These are phyloP conservation scores for Candida orba DNA, from an alignment of 805 yeast species.

Conservation along the genomic window DNA sequence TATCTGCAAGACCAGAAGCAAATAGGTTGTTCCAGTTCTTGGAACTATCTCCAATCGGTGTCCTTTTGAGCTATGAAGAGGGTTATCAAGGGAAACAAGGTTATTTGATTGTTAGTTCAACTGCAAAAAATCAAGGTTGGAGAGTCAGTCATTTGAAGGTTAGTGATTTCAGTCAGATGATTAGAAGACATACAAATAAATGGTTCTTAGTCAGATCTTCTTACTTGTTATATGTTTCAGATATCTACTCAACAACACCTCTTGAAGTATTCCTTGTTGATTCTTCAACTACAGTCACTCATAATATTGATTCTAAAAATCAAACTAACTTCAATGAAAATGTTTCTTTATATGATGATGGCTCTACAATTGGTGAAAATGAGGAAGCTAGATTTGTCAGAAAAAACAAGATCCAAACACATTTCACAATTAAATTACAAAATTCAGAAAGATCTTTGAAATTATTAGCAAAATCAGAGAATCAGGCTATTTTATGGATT, in stretches of 20 bases:
- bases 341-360: slow-evolving; percentile 26
- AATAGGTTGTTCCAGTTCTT: slow-evolving; percentile 79
- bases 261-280: slow-evolving; percentile 92
- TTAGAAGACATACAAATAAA: slow-evolving; percentile 81
- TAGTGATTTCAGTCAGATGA: slow-evolving; percentile 78
- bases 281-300: slow-evolving; percentile 51
- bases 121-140: slow-evolving; percentile 92
- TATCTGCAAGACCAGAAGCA: slow-evolving; percentile 72
- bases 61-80: slow-evolving; percentile 73
- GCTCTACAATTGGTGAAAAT: slow-evolving; percentile 21
- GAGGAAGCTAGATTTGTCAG: slow-evolving; percentile 7
- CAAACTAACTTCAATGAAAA: slow-evolving; percentile 32
- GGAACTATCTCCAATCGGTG: slow-evolving; percentile 84
- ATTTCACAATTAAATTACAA: slow-evolving; percentile 51
- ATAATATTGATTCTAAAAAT: slow-evolving; percentile 33
- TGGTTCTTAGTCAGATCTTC: slow-evolving; percentile 88
- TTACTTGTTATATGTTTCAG: slow-evolving; percentile 78
- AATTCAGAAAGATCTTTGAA: slow-evolving; percentile 75
- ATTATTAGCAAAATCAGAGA: slow-evolving; percentile 59
- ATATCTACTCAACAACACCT: slow-evolving; percentile 79
- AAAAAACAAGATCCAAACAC: slow-evolving; percentile 41
- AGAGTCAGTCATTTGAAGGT: slow-evolving; percentile 82
- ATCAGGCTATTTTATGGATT: slow-evolving; percentile 67
- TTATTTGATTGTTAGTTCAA: slow-evolving; percentile 65
- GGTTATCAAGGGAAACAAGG: slow-evolving; percentile 84